Percentiles rank a stretch among this genome's conserved stretches.
These are phyloP conservation scores for Aspergillus neotritici DNA, from an alignment of 2,329 filamentous ascomycete genomes.

Conservation along the genomic window DNA sequence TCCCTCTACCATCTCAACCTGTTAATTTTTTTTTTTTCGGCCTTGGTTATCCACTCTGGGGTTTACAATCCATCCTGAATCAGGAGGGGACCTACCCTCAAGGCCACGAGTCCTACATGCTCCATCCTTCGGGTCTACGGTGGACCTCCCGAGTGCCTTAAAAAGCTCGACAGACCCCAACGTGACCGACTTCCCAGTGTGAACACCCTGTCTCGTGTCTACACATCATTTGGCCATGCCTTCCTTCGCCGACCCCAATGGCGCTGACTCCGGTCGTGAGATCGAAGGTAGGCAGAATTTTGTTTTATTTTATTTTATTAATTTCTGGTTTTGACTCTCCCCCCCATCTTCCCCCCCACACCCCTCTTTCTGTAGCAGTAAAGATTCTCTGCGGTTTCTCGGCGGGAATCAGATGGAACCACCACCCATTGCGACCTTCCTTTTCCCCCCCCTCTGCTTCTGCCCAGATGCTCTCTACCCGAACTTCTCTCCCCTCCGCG, in stretches of 20 bases:
- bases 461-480: neutral
- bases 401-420: slow-evolving; percentile 15
- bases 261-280: slow-evolving; percentile 15
- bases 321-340: slow-evolving; percentile 6
- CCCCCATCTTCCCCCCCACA: slow-evolving; percentile 6
- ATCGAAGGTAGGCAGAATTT: slow-evolving; percentile 25
- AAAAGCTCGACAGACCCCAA: neutral
- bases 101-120: too few species aligned
- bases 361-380: slow-evolving; percentile 15
- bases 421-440: slow-evolving; percentile 15
- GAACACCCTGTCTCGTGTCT: neutral
- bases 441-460: neutral
- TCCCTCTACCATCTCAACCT: neutral
- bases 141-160: too few species aligned
- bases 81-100: too few species aligned
- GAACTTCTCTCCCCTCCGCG: neutral
- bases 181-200: neutral
- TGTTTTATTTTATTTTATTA: slow-evolving; percentile 6
- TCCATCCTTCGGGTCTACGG: too few species aligned
- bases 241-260: slow-evolving; percentile 24
- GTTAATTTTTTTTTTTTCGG: neutral
- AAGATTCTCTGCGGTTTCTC: slow-evolving; percentile 12
- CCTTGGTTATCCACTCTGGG: too few species aligned
- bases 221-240: slow-evolving; percentile 18
- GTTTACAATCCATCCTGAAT: neutral